Conservation (phyloP, 768 basidiomycete genomes). For the Leccinellum rugosiceps region DNA sequence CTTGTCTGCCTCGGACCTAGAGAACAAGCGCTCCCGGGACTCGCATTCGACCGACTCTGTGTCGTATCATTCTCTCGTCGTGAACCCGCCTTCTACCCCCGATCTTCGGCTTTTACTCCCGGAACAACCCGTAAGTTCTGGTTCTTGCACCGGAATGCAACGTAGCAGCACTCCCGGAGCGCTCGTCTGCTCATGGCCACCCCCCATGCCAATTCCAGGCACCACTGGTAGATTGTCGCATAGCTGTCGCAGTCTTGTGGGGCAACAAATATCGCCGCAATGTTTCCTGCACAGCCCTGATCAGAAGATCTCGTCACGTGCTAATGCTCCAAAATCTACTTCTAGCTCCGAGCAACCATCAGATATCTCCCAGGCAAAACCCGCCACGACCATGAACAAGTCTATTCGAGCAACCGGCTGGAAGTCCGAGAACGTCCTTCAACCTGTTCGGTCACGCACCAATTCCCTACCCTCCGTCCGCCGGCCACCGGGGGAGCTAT, state of each 20-base stretch:
- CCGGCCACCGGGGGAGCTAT: conserved; percentile 19
- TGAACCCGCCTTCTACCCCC: conserved; percentile 1
- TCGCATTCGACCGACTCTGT: conserved; percentile 4
- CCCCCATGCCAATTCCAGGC: conserved; percentile 2
- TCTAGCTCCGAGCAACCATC: conserved; percentile 10
- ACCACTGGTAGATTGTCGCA: background rate
- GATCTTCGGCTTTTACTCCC: conserved; percentile 13
- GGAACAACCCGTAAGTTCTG: conserved; percentile 10
- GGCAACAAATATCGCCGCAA: conserved; percentile 4
- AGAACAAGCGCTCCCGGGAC: conserved; percentile 14
- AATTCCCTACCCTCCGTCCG: conserved; percentile 13
- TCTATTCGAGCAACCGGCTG: conserved; percentile 7
- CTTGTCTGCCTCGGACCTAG: conserved; percentile 20
- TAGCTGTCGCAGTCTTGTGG: background rate
- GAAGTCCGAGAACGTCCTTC: conserved; percentile 21
- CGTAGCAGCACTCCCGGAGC: conserved; percentile 3
- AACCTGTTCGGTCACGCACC: conserved; percentile 13
- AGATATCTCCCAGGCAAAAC: background rate
- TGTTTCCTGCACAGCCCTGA: conserved; percentile 9
- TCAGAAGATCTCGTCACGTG: conserved; percentile 10
- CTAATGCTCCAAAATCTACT: conserved; percentile 1
- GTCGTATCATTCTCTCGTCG: conserved; percentile 9
- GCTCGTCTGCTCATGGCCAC: conserved; percentile 26
- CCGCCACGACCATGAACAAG: conserved; percentile 3
- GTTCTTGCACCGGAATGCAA: conserved; percentile 6